Percentiles rank a stretch among this genome's conserved stretches.
These are phyloP conservation scores for Saussurea involucrata DNA, from an alignment of 129 eudicot species.

Conservation along the genomic window DNA sequence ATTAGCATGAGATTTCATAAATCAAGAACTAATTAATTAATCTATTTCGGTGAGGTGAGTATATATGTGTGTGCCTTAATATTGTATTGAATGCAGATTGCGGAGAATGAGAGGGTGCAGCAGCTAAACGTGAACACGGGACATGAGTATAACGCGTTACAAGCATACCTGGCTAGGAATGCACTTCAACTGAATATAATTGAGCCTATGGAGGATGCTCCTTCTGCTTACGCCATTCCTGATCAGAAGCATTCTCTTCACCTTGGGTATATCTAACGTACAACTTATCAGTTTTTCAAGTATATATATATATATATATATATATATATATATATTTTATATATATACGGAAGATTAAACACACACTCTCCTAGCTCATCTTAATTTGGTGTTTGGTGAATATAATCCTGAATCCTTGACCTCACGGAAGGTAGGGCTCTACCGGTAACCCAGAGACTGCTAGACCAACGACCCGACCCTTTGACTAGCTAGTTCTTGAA, in stretches of 20 bases:
- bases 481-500: not conserved
- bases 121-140: slow-evolving; percentile 46
- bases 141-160: slow-evolving; percentile 37
- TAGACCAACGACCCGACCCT: too few species aligned
- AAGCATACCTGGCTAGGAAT: slow-evolving; percentile 32
- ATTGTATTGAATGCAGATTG: slow-evolving; percentile 37
- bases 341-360: too few species aligned
- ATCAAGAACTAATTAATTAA: not conserved
- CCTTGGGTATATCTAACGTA: slow-evolving; percentile 28
- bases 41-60: not conserved
- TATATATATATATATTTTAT: too few species aligned
- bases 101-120: slow-evolving; percentile 62
- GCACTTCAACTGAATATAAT: slow-evolving; percentile 36
- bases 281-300: too few species aligned
- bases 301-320: too few species aligned
- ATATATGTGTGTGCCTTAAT: too few species aligned
- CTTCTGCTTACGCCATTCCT: slow-evolving; percentile 15
- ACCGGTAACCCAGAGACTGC: too few species aligned
- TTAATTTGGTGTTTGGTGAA: too few species aligned
- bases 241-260: slow-evolving; percentile 31
- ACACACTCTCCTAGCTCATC: too few species aligned
- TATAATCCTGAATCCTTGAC: too few species aligned
- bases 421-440: too few species aligned
- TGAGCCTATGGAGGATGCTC: slow-evolving; percentile 26
- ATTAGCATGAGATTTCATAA: not conserved